Conservation (phyloP, 306 rosid genomes). For the Prunus davidiana region DNA sequence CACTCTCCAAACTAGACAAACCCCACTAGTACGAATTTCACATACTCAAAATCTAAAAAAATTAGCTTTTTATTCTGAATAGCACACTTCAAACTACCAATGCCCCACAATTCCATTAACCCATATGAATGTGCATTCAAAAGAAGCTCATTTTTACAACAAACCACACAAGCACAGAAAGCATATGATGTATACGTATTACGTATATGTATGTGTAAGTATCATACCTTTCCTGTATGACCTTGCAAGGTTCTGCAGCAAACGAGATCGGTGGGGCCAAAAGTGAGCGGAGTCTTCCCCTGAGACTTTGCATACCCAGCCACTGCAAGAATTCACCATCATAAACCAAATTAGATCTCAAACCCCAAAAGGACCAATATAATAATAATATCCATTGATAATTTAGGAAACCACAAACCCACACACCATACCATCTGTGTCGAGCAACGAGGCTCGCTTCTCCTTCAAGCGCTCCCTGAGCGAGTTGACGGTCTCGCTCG, state of each 20-base stretch:
- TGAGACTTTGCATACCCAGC: slow-evolving; percentile 67
- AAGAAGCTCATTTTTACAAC: not conserved
- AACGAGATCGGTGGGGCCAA: slow-evolving; percentile 94
- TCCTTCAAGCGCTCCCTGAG: slow-evolving; percentile 71
- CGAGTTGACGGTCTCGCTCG: slow-evolving; percentile 73
- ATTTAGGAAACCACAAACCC: not conserved
- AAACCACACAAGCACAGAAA: not conserved
- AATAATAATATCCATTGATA: not conserved
- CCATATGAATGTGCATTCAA: not conserved
- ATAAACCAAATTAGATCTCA: slow-evolving; percentile 36
- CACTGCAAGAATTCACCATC: slow-evolving; percentile 42
- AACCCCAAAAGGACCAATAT: not conserved
- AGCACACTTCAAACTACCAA: not conserved
- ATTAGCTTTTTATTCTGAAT: not conserved
- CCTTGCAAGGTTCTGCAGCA: slow-evolving; percentile 95
- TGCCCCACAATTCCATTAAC: not conserved
- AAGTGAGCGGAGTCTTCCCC: slow-evolving; percentile 65
- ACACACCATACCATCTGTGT: slow-evolving; percentile 54
- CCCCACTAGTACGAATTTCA: not conserved
- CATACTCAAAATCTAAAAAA: not conserved
- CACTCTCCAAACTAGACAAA: not conserved
- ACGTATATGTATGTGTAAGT: not conserved
- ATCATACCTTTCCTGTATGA: slow-evolving; percentile 71
- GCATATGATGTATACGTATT: no score
- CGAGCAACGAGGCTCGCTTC: slow-evolving; percentile 74